These are phyloP conservation scores for Leccinum pachyderme DNA, from an alignment of 1,284 basidiomycete species.

Conservation along the genomic window DNA sequence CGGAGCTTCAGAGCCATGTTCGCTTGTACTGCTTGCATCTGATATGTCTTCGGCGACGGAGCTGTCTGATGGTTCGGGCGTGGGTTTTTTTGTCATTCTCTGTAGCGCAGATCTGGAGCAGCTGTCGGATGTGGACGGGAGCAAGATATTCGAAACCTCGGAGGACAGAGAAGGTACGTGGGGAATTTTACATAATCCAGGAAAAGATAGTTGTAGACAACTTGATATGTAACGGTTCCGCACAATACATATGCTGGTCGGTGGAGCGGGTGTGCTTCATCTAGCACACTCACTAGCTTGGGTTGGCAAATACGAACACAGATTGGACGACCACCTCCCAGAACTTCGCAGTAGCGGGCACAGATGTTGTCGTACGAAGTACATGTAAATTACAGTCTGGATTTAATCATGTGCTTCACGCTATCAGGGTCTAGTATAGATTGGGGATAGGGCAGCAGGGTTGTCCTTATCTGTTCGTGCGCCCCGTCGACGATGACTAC, in stretches of 20 bases:
- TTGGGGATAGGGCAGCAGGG: conserved; percentile 62
- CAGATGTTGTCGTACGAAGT: not conserved
- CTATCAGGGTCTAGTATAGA: conserved; percentile 59
- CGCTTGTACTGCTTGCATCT: conserved; percentile 8
- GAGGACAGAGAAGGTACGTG: not conserved
- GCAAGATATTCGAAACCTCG: conserved; percentile 5
- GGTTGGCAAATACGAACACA: too few relatives aligned
- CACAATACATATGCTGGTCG: too few relatives aligned
- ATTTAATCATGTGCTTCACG: conserved; percentile 40
- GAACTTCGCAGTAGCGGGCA: too few relatives aligned
- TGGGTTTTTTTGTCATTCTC: conserved; percentile 23
- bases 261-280: too few relatives aligned
- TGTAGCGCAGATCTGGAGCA: conserved; percentile 8
- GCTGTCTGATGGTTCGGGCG: conserved; percentile 10
- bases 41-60: conserved; percentile 1
- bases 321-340: too few relatives aligned
- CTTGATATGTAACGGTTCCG: too few relatives aligned
- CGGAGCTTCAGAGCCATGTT: conserved; percentile 8
- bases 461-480: conserved; percentile 50
- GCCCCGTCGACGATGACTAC: conserved; percentile 71
- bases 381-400: conserved; percentile 33
- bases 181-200: too few relatives aligned
- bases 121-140: conserved; percentile 16
- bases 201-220: too few relatives aligned
- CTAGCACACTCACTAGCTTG: too few relatives aligned